phyloP scores from a whole-genome alignment of 768 basidiomycete species.

The Flagelloscypha sp. region DNA sequence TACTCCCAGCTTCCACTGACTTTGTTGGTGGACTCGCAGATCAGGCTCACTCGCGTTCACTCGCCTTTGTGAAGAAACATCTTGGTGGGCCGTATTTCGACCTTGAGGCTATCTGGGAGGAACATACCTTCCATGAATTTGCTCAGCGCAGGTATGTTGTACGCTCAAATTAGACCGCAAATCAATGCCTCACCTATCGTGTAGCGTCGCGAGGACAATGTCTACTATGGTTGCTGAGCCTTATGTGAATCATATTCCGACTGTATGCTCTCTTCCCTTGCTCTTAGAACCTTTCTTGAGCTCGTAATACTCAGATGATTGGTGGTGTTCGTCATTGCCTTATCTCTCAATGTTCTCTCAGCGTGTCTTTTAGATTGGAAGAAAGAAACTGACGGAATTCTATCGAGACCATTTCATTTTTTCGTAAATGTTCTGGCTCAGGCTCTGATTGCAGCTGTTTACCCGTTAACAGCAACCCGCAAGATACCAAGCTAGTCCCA shows the following conservation, averaged over 20 bases:
- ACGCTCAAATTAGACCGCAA: constrained; percentile 23
- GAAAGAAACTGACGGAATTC: constrained; percentile 39
- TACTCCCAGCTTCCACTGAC: constrained; percentile 30
- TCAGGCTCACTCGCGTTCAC: constrained; percentile 37
- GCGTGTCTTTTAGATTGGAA: too few species aligned
- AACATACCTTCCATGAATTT: constrained; percentile 50
- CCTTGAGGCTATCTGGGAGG: constrained; percentile 54
- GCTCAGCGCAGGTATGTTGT: constrained; percentile 16
- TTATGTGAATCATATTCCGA: constrained; percentile 54
- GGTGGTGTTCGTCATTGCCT: too few species aligned
- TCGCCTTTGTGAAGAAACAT: constrained; percentile 36
- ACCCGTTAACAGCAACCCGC: constrained; percentile 32
- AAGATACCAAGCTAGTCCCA: constrained; percentile 33
- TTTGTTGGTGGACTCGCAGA: constrained; percentile 35
- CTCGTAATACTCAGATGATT: constrained; percentile 31
- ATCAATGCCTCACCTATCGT: too few species aligned
- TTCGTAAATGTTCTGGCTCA: constrained; percentile 22
- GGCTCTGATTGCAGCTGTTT: not conserved
- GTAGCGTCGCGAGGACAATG: constrained; percentile 50
- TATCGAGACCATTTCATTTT: constrained; percentile 53
- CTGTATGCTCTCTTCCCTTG: constrained; percentile 23
- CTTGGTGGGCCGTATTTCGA: constrained; percentile 47
- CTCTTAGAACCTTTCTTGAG: not conserved
- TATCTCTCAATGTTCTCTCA: too few species aligned
- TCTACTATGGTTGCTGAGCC: constrained; percentile 51